Percentiles rank a stretch among this genome's conserved stretches.
Evolutionary conservation across 345 rosid species (phyloP).

Genomic region (Camelina neglecta): DNA sequence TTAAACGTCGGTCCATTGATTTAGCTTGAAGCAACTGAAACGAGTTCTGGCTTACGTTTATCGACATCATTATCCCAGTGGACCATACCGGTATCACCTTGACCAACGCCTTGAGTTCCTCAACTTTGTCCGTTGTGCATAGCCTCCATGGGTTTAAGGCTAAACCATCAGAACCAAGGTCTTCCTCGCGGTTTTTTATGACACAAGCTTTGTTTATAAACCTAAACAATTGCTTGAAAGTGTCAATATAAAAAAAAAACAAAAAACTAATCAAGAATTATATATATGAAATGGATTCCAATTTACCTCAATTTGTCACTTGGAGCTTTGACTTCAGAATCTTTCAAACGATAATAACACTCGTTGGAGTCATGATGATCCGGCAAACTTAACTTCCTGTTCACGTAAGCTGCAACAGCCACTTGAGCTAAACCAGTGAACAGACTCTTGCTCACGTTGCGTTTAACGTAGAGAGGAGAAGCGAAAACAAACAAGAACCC

Average conservation of each 20-base stretch:
- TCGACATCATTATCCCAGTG: slow-evolving; percentile 69
- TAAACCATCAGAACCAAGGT: slow-evolving; percentile 60
- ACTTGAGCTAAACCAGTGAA: slow-evolving; percentile 63
- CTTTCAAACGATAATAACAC: slow-evolving; percentile 55
- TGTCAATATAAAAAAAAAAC: background rate
- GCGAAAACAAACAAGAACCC: slow-evolving; percentile 52
- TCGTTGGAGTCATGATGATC: slow-evolving; percentile 44
- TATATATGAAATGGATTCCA: background rate
- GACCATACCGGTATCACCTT: slow-evolving; percentile 79
- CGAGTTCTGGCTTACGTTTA: slow-evolving; percentile 67
- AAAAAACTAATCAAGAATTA: slow-evolving; percentile 1
- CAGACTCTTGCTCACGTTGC: slow-evolving; percentile 50
- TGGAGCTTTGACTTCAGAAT: slow-evolving; percentile 56
- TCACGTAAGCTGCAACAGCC: slow-evolving; percentile 53
- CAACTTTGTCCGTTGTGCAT: slow-evolving; percentile 81
- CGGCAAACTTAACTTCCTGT: slow-evolving; percentile 59
- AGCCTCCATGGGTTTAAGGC: slow-evolving; percentile 73
- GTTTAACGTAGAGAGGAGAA: slow-evolving; percentile 59
- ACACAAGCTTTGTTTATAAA: slow-evolving; percentile 81
- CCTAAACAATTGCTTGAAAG: slow-evolving; percentile 45
- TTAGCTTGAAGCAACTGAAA: slow-evolving; percentile 77
- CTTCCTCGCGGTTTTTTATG: slow-evolving; percentile 54
- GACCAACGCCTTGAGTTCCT: slow-evolving; percentile 74
- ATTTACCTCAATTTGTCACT: slow-evolving; percentile 58
- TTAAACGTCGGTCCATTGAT: slow-evolving; percentile 69